Evolutionary conservation across 768 basidiomycete species (phyloP), one percentile per base, ranked within the genome.

Genomic region (Psilocybe azurescens): DNA sequence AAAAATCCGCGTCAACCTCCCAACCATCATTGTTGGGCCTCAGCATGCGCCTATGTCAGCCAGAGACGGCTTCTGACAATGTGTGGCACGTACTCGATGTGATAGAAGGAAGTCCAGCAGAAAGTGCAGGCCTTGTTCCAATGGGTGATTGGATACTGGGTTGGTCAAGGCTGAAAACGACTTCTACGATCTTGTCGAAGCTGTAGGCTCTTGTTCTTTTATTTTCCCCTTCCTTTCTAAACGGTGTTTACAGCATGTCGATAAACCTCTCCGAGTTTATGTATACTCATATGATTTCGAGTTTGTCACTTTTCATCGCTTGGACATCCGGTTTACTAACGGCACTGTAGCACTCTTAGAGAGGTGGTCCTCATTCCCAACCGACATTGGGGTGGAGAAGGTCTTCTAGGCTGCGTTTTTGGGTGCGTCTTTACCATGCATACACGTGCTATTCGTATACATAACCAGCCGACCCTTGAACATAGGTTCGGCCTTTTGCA

Each of bases 61-160:
- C 97, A 3, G 90, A 93, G 68, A 82, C 86, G 54, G 91, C 97
- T 14, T 79, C 93, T 18, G 95, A 98, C 70, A 94, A 91, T 65
- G 95, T 99, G 5, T 99, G 97, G 96, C 97, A 99, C 75, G 95
- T 99, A 44, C 81, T 99, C 50, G 97, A 99, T 71, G 95, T 99
- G 13, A 78, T 97, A 44, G 97, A 99, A 74, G 97, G 95, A 20
- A 93, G 91, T 64, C 97, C 97, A 5, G 97, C 97, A 8, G 96
- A 99, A 79, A 93, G 91, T 69, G 95, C 95, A 5, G 97, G 96
- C 2, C 86, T 99, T 10, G 97, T 99, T 18, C 97, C 97, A 1
- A 96, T 93, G 79, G 89, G 85, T 44, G 85, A 83, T 70, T 80
- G 79, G 81, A 81, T 83, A 58, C 67, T 82, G 60, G 80, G 80